Conservation (phyloP, 2,329 filamentous ascomycete genomes). For the Alternaria arborescens region DNA sequence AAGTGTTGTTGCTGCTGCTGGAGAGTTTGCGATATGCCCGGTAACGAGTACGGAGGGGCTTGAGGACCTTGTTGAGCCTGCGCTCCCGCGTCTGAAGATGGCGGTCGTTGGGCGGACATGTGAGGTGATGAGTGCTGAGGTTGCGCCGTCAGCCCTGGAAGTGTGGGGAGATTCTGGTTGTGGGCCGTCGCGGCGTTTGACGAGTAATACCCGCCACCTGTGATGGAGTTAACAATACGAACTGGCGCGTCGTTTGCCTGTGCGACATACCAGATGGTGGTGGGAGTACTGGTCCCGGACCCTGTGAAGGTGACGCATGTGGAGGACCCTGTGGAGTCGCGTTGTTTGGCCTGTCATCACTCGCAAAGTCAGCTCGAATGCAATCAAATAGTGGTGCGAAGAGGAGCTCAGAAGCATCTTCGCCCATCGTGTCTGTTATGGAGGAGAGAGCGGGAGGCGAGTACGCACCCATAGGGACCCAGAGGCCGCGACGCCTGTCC, state of each 20-base stretch:
- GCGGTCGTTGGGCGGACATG: slow-evolving; percentile 46
- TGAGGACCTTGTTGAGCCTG: slow-evolving; percentile 47
- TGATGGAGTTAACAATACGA: slow-evolving; percentile 26
- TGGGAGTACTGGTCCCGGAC: slow-evolving; percentile 49
- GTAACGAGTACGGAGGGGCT: slow-evolving; percentile 55
- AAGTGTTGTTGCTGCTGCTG: slow-evolving; percentile 50
- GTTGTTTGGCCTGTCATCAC: slow-evolving; percentile 40
- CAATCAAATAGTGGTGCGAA: slow-evolving; percentile 20
- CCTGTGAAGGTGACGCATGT: slow-evolving; percentile 49
- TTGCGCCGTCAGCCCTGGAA: slow-evolving; percentile 55
- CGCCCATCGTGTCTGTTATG: slow-evolving; percentile 26
- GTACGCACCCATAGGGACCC: slow-evolving; percentile 48
- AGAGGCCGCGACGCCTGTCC: slow-evolving; percentile 46
- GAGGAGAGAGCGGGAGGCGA: slow-evolving; percentile 11
- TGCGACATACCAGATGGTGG: slow-evolving; percentile 50
- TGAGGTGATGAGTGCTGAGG: slow-evolving; percentile 55
- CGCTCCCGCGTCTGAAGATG: slow-evolving; percentile 49
- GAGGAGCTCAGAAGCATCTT: slow-evolving; percentile 23
- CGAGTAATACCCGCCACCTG: slow-evolving; percentile 52
- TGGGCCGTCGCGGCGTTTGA: slow-evolving; percentile 47
- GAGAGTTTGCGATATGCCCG: slow-evolving; percentile 56
- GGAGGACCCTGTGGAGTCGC: slow-evolving; percentile 42
- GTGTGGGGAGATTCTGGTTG: slow-evolving; percentile 55
- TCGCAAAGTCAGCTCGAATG: slow-evolving; percentile 28
- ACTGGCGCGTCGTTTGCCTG: slow-evolving; percentile 13